Conservation (phyloP, 495 filamentous ascomycete genomes). For the Neurospora tetraspora region DNA sequence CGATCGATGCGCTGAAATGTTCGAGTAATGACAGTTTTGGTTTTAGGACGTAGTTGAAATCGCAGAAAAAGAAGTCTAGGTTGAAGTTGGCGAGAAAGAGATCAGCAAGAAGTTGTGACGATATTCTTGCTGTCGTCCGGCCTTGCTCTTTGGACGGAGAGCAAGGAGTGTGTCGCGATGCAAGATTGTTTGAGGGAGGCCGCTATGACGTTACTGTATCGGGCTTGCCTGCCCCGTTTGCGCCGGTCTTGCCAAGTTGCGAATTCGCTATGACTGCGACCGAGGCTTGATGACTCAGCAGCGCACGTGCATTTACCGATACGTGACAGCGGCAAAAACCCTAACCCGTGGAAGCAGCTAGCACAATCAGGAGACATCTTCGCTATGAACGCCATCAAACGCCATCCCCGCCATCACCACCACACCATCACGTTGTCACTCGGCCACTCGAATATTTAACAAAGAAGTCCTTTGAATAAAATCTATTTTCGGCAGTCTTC, state of each 20-base stretch:
- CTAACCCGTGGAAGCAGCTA: not conserved
- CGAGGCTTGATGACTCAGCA: not conserved
- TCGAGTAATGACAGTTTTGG: not conserved
- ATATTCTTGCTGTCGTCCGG: not conserved
- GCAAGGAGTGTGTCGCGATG: not conserved
- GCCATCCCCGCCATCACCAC: not conserved
- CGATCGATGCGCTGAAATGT: not conserved
- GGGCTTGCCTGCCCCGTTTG: not conserved
- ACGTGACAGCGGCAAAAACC: not conserved
- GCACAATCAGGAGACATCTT: not conserved
- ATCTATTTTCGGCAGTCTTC: not conserved
- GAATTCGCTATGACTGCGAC: not conserved
- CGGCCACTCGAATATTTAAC: not conserved
- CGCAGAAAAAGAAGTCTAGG: not conserved
- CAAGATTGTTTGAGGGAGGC: not conserved
- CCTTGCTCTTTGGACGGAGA: not conserved
- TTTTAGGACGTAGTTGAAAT: not conserved
- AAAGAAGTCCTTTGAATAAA: not conserved
- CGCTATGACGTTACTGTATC: not conserved
- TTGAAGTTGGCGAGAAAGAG: not conserved
- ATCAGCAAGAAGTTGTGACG: slow-evolving; percentile 8
- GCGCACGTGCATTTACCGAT: not conserved
- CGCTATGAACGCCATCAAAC: not conserved
- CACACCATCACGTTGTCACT: not conserved
- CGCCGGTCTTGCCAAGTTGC: not conserved